phyloP scores from a whole-genome alignment of 495 filamentous ascomycete genomes.

The Talaromyces nanjingensis region DNA sequence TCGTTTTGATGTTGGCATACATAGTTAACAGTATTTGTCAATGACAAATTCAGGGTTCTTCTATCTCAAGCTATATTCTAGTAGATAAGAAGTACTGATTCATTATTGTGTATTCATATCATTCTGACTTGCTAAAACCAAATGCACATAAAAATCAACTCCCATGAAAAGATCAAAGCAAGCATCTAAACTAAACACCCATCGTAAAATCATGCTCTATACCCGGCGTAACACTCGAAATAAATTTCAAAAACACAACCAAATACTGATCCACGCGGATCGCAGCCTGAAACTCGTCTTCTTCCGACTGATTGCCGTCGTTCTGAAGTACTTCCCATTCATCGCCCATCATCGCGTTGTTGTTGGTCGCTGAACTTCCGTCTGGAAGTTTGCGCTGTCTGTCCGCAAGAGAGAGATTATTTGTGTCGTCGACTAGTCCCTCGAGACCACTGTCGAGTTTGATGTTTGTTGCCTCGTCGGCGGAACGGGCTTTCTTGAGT shows the following conservation, averaged over 20 bases:
- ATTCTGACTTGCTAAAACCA: background rate
- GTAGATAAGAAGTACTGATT: no score
- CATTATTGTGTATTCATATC: background rate
- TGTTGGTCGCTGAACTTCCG: constrained; percentile 40
- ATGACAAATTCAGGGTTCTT: background rate
- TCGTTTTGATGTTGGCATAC: background rate
- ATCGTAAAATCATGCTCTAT: constrained; percentile 99
- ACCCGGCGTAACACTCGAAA: constrained; percentile 91
- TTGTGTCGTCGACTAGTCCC: constrained; percentile 56
- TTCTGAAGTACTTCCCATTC: constrained; percentile 79
- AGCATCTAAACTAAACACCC: constrained; percentile 49
- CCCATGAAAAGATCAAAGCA: background rate
- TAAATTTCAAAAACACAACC: constrained; percentile 97
- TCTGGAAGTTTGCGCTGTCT: constrained; percentile 31
- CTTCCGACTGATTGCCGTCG: constrained; percentile 52
- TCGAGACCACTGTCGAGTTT: constrained; percentile 55
- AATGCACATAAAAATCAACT: background rate
- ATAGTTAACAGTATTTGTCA: background rate
- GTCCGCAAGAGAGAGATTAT: constrained; percentile 34
- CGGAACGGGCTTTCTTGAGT: constrained; percentile 47
- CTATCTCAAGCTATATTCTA: background rate
- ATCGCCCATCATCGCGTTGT: constrained; percentile 40
- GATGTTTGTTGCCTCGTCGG: constrained; percentile 46
- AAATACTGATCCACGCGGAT: constrained; percentile 97
- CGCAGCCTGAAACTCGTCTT: constrained; percentile 66